Evolutionary conservation across 2,329 filamentous ascomycete genomes (phyloP), one percentile per base, ranked within the genome.

Genomic region (Trichoderma sp.): DNA sequence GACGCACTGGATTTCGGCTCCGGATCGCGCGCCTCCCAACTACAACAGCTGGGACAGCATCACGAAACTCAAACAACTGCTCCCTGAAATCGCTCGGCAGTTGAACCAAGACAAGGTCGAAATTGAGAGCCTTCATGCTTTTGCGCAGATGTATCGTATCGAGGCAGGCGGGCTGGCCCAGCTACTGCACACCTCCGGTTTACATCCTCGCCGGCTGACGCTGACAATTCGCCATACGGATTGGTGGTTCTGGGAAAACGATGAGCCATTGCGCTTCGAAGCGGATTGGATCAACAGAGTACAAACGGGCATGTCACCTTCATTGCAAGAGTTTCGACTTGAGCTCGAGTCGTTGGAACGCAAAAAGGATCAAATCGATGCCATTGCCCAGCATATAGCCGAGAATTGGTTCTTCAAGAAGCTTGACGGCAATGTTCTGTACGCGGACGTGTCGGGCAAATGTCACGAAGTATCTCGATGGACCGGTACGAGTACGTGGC

Each of bases 211-310:
- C 1, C 72, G 69, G 2, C 61, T 86, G 1, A 82, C 79, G 0
- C 72, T 86, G 13, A 85, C 83, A 0, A 78, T 86, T 8, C 80
- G 83, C 0, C 84, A 86, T 68, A 79, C 83, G 2, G 84, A 86
- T 70, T 85, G 83, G 77, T 84, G 81, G 81, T 75, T 60, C 21
- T 83, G 82, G 83, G 81, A 84, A 71, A 0, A 59, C 0, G 77
- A 83, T 61, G 52, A 72, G 4, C 76, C 75, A 2, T 73, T 85
- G 6, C 69, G 71, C 5, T 79, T 84, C 32, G 72, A 76, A 0
- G 76, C 75, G 1, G 11, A 43, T 0, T 84, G 83, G 82, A 77
- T 83, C n/a, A 32, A 72, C 5, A 46, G 16, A 0, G 59, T 77
- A 1, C 68, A 71, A 26, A 6, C 32, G 0, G 56, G 2, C 0